phyloP scores from a whole-genome alignment of 1,284 basidiomycete species.

The Naganishia cerealis region DNA sequence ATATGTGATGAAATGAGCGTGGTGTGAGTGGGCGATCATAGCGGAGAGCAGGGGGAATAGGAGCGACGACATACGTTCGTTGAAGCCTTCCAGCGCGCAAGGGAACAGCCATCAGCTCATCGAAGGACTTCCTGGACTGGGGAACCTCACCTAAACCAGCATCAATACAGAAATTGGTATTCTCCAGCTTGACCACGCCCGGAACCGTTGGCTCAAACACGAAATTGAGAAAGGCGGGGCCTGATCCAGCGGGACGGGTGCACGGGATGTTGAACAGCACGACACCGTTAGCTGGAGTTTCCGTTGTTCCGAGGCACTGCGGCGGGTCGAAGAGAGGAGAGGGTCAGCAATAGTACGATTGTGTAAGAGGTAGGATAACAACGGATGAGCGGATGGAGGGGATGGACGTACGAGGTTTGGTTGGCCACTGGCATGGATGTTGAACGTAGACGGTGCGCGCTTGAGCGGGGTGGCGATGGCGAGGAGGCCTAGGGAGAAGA shows the following conservation, averaged over 20 bases:
- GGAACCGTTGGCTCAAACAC: conserved; percentile 15
- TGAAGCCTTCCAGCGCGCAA: not conserved
- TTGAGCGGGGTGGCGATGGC: conserved; percentile 3
- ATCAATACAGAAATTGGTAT: conserved; percentile 35
- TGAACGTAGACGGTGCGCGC: conserved; percentile 10
- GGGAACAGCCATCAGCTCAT: not conserved
- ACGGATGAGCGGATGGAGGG: not conserved
- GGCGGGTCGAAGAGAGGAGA: not conserved
- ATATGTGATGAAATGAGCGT: not conserved
- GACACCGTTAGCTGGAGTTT: conserved; percentile 7
- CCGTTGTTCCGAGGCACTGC: conserved; percentile 14
- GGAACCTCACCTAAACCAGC: conserved; percentile 28
- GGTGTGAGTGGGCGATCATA: no score
- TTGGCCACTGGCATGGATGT: conserved; percentile 5
- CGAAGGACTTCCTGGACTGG: no score
- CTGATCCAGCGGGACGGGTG: conserved; percentile 5
- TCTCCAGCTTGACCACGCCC: conserved; percentile 14
- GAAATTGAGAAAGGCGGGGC: not conserved
- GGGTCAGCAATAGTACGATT: not conserved
- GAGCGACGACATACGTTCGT: conserved; percentile 7
- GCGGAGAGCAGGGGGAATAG: not conserved
- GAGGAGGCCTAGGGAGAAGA: not conserved
- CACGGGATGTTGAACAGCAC: conserved; percentile 11
- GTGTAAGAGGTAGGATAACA: not conserved
- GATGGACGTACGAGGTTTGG: not conserved